Percentiles rank a stretch among this genome's conserved stretches.
Evolutionary conservation across 768 basidiomycete genomes (phyloP).

Genomic region (Glaciozyma martinii): DNA sequence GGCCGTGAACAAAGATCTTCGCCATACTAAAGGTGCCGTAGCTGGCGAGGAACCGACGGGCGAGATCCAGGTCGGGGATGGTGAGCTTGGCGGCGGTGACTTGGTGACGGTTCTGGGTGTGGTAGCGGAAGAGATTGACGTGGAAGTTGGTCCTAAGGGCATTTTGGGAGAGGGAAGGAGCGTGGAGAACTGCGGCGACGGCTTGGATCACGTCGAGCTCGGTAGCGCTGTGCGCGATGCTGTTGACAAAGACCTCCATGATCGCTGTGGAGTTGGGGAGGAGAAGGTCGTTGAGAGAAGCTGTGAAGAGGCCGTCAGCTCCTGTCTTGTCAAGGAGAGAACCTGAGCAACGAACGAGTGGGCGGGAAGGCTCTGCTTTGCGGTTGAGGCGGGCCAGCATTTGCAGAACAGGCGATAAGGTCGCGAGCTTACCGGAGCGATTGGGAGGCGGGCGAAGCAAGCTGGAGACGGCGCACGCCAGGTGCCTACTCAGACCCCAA

Average conservation of each 20-base stretch:
- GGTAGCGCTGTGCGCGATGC: constrained; percentile 43
- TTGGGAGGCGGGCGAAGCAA: neutral
- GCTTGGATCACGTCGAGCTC: constrained; percentile 53
- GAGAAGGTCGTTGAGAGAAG: too few relatives aligned
- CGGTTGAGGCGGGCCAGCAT: too few relatives aligned
- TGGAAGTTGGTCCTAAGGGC: constrained; percentile 1
- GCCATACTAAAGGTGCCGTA: neutral
- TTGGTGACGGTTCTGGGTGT: neutral
- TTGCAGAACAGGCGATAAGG: too few relatives aligned
- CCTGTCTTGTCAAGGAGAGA: too few relatives aligned
- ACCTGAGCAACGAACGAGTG: too few relatives aligned
- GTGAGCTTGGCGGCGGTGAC: constrained; percentile 6
- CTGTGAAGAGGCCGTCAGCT: too few relatives aligned
- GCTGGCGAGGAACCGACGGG: neutral
- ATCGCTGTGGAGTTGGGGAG: neutral
- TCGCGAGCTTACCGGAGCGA: too few relatives aligned
- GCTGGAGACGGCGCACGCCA: neutral
- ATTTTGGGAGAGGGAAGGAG: constrained; percentile 44
- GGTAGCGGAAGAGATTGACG: neutral
- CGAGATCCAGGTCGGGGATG: constrained; percentile 4
- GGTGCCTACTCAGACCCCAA: too few relatives aligned
- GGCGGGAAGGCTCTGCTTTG: too few relatives aligned
- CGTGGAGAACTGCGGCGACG: constrained; percentile 54
- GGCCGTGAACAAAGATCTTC: neutral
- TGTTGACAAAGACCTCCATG: constrained; percentile 44